Evolutionary conservation across 2,329 filamentous ascomycete genomes (phyloP).

Genomic region (Chrysosporium queenslandicum): DNA sequence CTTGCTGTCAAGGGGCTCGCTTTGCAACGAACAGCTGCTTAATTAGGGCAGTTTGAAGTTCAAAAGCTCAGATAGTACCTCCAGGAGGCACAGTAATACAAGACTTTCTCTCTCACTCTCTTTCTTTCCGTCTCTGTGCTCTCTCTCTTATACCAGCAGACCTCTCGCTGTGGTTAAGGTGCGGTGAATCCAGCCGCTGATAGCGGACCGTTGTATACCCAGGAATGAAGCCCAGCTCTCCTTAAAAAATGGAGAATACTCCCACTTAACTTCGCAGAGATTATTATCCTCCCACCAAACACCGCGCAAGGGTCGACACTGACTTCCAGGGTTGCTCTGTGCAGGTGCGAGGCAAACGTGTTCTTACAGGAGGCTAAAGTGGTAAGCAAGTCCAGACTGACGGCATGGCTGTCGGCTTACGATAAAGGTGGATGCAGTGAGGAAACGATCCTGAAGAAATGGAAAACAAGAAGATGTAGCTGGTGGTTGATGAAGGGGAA

Average conservation of each 20-base stretch:
- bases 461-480: background rate
- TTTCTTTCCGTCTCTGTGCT: too few species aligned
- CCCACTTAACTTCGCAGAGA: slow-evolving; percentile 3
- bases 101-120: slow-evolving; percentile 5
- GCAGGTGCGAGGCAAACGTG: background rate
- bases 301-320: background rate
- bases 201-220: slow-evolving; percentile 2
- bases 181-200: background rate
- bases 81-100: slow-evolving; percentile 9
- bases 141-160: slow-evolving; percentile 1
- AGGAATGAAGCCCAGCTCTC: slow-evolving; percentile 1
- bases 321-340: background rate
- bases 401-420: background rate
- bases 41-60: slow-evolving; percentile 5
- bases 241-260: slow-evolving; percentile 3
- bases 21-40: slow-evolving; percentile 2
- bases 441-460: background rate
- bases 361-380: slow-evolving; percentile 8
- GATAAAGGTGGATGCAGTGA: background rate
- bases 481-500: background rate
- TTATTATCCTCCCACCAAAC: slow-evolving; percentile 9
- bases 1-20: slow-evolving; percentile 3
- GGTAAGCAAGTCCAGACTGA: background rate
- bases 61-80: slow-evolving; percentile 2
- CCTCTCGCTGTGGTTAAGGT: slow-evolving; percentile 1